phyloP scores from a whole-genome alignment of 179 eudicot genomes.

The Patellifolia procumbens region DNA sequence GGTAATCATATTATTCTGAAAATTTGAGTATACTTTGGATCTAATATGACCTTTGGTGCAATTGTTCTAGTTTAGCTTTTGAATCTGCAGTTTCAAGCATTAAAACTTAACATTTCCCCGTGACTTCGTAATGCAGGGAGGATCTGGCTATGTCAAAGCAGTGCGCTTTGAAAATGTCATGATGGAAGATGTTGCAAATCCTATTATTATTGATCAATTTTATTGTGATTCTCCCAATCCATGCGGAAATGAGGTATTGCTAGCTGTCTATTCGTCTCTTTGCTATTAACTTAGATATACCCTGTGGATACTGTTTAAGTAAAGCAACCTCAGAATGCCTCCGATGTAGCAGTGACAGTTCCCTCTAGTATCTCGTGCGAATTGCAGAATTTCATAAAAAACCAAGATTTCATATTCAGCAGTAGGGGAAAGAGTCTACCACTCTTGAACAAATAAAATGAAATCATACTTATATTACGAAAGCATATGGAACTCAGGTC shows the following conservation, averaged over 20 bases:
- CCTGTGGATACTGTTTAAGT: not conserved
- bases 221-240: slow-evolving; percentile 80
- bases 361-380: not conserved
- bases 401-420: not conserved
- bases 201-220: slow-evolving; percentile 84
- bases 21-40: not conserved
- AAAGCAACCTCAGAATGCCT: not conserved
- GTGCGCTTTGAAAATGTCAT: slow-evolving; percentile 72
- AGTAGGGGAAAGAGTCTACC: slow-evolving; percentile 5
- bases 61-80: not conserved
- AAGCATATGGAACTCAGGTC: slow-evolving; percentile 7
- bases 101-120: not conserved
- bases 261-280: not conserved
- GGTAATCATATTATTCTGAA: slow-evolving; percentile 39
- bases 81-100: not conserved
- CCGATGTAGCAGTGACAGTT: not conserved
- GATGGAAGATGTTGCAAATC: slow-evolving; percentile 77
- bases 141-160: slow-evolving; percentile 72
- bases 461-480: not conserved
- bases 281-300: slow-evolving; percentile 1
- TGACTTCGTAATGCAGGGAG: slow-evolving; percentile 55
- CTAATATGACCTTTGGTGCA: not conserved
- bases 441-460: slow-evolving; percentile 7
- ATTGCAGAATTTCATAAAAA: slow-evolving; percentile 1
- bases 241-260: slow-evolving; percentile 67